These are phyloP conservation scores for Sugiyamaella chiloensis DNA, from an alignment of 805 yeast genomes.

Conservation along the genomic window DNA sequence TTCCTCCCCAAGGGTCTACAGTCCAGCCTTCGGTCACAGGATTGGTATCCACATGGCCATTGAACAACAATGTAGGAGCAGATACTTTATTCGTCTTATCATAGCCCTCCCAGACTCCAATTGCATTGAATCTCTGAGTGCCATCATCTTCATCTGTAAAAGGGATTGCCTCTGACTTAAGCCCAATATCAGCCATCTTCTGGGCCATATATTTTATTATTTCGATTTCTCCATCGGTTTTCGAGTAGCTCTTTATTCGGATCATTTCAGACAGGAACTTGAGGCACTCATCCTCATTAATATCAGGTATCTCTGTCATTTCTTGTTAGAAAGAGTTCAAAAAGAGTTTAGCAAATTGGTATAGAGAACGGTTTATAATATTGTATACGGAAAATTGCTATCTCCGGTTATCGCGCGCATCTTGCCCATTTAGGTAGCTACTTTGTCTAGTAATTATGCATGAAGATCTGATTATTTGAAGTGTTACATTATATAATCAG, in stretches of 20 bases:
- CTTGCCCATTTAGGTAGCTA: too few species aligned
- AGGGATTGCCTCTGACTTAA: background rate
- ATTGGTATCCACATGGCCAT: constrained; percentile 8
- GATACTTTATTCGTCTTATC: background rate
- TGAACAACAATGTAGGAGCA: constrained; percentile 1
- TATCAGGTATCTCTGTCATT: constrained; percentile 1
- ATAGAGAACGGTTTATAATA: too few species aligned
- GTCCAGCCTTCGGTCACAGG: constrained; percentile 6
- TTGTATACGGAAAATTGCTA: too few species aligned
- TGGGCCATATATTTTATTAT: constrained; percentile 2
- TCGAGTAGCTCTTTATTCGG: constrained; percentile 5
- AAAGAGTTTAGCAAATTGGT: too few species aligned
- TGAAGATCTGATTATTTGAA: too few species aligned
- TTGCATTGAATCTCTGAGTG: background rate
- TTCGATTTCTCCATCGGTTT: constrained; percentile 5
- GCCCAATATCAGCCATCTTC: constrained; percentile 2
- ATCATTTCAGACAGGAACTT: constrained; percentile 4
- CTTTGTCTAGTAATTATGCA: too few species aligned
- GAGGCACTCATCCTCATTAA: background rate
- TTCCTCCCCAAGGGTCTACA: constrained; percentile 7
- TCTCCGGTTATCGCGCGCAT: too few species aligned
- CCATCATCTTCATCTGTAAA: constrained; percentile 4
- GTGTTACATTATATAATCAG: too few species aligned
- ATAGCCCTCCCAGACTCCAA: constrained; percentile 4
- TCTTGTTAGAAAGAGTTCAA: too few species aligned